A percentile compares a stretch with the other conserved stretches of the same genome.
Conservation (phyloP, 192 early-diverging fungal genomes). For the Obelidium mucronatum region DNA sequence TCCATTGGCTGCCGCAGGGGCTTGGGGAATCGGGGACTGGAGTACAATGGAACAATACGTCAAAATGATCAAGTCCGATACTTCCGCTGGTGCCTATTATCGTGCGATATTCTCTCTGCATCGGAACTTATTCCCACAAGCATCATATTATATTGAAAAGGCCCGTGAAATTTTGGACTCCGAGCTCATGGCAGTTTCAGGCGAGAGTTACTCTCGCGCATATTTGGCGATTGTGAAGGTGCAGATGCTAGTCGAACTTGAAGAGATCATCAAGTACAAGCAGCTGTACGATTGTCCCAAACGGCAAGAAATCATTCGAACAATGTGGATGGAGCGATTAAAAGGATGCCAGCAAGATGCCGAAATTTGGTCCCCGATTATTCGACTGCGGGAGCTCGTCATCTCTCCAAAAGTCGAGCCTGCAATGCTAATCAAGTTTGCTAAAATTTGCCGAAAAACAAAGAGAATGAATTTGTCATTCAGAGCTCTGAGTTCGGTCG, state of each 20-base stretch:
- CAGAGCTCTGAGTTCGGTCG: slow-evolving; percentile 70
- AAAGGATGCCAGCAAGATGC: slow-evolving; percentile 80
- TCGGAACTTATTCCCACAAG: slow-evolving; percentile 69
- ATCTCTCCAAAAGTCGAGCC: slow-evolving; percentile 82
- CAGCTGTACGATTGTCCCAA: slow-evolving; percentile 74
- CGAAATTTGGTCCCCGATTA: slow-evolving; percentile 83
- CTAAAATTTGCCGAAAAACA: slow-evolving; percentile 83
- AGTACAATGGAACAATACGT: slow-evolving; percentile 84
- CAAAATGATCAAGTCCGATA: slow-evolving; percentile 65
- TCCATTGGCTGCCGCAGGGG: slow-evolving; percentile 76
- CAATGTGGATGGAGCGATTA: slow-evolving; percentile 72
- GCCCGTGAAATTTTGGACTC: slow-evolving; percentile 77
- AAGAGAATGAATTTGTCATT: slow-evolving; percentile 75
- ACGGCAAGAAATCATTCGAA: slow-evolving; percentile 63
- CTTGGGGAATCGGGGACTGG: slow-evolving; percentile 83
- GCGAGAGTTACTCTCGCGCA: slow-evolving; percentile 85
- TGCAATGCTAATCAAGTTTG: slow-evolving; percentile 88
- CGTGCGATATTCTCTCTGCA: slow-evolving; percentile 77
- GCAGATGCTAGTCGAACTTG: slow-evolving; percentile 82
- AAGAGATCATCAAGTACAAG: slow-evolving; percentile 87
- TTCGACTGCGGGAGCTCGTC: slow-evolving; percentile 81
- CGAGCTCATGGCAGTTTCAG: slow-evolving; percentile 74
- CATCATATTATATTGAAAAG: slow-evolving; percentile 69
- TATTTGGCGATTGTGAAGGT: slow-evolving; percentile 73
- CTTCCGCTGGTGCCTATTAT: slow-evolving; percentile 75